Evolutionary conservation across 2,329 filamentous ascomycete species (phyloP).

Genomic region (Botryosphaeria dothidea): DNA sequence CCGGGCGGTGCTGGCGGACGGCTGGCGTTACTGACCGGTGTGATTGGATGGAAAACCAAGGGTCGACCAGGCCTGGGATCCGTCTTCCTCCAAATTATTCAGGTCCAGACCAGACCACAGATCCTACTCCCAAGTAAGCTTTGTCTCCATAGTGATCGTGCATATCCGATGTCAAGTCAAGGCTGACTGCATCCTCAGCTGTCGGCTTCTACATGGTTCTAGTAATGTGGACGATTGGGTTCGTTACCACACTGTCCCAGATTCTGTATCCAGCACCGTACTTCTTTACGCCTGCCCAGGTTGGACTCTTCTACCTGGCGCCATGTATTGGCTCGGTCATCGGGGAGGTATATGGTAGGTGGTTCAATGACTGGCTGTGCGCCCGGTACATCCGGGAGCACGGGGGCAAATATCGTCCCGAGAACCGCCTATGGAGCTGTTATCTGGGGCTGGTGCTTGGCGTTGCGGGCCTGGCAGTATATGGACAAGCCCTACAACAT

Average conservation of each 20-base stretch:
- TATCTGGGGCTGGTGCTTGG: conserved; percentile 33
- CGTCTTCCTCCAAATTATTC: neutral
- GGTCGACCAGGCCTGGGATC: neutral
- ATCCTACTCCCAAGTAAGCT: conserved; percentile 1
- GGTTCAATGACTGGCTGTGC: conserved; percentile 38
- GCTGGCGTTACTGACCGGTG: neutral
- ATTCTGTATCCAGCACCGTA: conserved; percentile 25
- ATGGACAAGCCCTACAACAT: conserved; percentile 35
- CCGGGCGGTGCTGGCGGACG: conserved; percentile 3
- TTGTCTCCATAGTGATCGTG: too few species aligned
- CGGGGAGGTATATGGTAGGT: conserved; percentile 36
- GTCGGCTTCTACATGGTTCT: conserved; percentile 24
- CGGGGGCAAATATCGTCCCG: conserved; percentile 24
- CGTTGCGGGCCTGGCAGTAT: conserved; percentile 34
- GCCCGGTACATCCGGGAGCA: conserved; percentile 34
- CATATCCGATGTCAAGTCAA: too few species aligned
- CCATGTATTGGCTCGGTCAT: conserved; percentile 35
- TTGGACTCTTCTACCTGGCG: conserved; percentile 35
- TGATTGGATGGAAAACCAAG: neutral
- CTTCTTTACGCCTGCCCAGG: conserved; percentile 19
- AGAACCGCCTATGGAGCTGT: conserved; percentile 33
- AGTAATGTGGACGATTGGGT: conserved; percentile 30
- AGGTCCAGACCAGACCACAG: neutral
- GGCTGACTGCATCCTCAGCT: neutral
- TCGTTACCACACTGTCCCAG: conserved; percentile 27